Evolutionary conservation across 768 basidiomycete species (phyloP), one percentile per base, ranked within the genome.

Genomic region (Hirschioporus abietinus): DNA sequence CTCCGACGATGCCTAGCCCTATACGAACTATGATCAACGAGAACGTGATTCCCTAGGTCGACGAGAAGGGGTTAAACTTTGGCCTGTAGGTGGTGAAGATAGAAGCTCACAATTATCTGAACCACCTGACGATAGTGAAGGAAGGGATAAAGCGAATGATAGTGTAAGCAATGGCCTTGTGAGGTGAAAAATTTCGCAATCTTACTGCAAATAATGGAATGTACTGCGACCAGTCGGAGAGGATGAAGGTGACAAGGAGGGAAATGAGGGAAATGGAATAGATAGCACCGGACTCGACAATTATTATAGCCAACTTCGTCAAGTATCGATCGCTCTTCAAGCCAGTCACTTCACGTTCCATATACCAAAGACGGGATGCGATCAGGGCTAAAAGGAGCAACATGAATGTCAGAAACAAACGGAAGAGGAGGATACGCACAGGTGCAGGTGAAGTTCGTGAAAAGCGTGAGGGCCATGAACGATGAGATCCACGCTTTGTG

Each of bases 11-110:
- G 36, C 78, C 78, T n/a, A 78, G 69, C 1, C 77, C 80, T 58
- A 80, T 74, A 26, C 78, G 78, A 58, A 80, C 76, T 63, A 79
- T 81, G 68, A 81, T 75, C 68, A 81, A 70, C 23, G 78, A 77
- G 69, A 81, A 81, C 0, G 78, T 78, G 36, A 77, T 73, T 62
- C 75, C 79, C 74, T 72, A 52, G 2, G 42, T 5, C 12, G 42
- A 10, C 12, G 12, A 52, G 6, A 15, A 5, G 20, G 42, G 12
- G 12, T 15, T 5, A 52, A 10, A 15, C 12, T 5, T 5, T 52
- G 20, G n/a, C n/a, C n/a, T n/a, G n/a, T n/a, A n/a, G n/a, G n/a
- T n/a, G n/a, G n/a, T n/a, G 42, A 20, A 20, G 42, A 15, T 52
- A 15, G 15, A 20, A 52, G 20, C 42, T 52, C 3, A 52, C 42